phyloP scores from a whole-genome alignment of 176 grass and related monocot genomes.

The Oryza longistaminata region DNA sequence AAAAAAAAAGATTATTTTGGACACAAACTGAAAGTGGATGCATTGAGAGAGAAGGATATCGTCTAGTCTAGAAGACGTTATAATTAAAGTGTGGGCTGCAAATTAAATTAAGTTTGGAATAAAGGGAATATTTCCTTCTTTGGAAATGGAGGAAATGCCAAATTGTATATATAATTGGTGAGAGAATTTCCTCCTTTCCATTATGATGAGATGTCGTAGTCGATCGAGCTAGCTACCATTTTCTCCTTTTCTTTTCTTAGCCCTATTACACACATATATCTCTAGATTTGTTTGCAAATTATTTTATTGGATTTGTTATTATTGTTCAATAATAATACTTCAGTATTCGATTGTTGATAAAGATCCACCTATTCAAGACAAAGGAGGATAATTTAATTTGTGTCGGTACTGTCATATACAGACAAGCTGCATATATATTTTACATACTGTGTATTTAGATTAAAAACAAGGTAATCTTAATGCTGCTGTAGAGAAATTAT shows the following conservation, averaged over 20 bases:
- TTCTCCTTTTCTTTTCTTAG: neutral
- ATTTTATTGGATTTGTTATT: neutral
- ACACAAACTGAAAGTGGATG: neutral
- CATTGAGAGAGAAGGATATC: neutral
- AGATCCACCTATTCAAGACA: neutral
- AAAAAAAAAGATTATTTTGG: slow-evolving; percentile 4
- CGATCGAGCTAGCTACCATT: neutral
- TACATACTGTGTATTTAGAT: neutral
- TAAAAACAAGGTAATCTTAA: neutral
- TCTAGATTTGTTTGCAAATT: neutral
- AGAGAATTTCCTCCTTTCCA: neutral
- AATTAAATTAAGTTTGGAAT: neutral
- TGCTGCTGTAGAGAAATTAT: neutral
- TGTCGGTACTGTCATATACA: neutral
- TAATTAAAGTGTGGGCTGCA: neutral
- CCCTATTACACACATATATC: neutral
- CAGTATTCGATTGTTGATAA: neutral
- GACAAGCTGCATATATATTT: neutral
- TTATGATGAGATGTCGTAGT: neutral
- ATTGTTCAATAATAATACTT: neutral
- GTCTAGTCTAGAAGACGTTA: neutral
- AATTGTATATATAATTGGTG: neutral
- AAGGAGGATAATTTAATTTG: neutral
- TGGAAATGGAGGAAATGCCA: neutral
- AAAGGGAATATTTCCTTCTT: slow-evolving; percentile 24